Base-by-base conservation (phyloP, 495 filamentous ascomycete species). In the Aspergillus steynii region DNA sequence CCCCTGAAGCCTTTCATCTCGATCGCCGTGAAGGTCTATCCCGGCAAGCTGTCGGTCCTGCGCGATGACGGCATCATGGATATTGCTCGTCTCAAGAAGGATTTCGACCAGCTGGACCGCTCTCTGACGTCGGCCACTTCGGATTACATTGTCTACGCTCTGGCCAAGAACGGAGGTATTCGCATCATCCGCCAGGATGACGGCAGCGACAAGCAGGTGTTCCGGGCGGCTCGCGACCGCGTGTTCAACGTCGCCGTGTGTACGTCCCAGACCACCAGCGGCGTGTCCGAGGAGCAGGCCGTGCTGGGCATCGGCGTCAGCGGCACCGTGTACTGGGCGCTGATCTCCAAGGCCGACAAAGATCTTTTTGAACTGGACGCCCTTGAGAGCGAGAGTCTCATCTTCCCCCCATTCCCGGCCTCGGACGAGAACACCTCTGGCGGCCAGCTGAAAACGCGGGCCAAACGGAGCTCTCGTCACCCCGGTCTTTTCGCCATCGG, bases 31-130 rank as follows among this genome's bases (percentile, higher is more conserved):
- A 71, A 77, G 61, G 51, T 75, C 29, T 50, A 70, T 47, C n/a
- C 70, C 58, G 69, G 74, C 61, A 71, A 74, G 59, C 65, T 77
- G 75, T 71, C 80, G n/a, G 70, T 78, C 12, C 85, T 89, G 69
- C 85, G 84, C 25, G 85, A 89, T 54, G 89, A 93, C 65, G 78
- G 84, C 5, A 83, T 96, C 54, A 88, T 95, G 73, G 88, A 93
- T 63, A 93, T 99, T 73, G 93, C 94, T 46, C 86, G 91, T 47
- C 82, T 97, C 56, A 96, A 96, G 80, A 97, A 98, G 75, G 90
- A 95, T 6, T 98, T 98, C 65, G 96, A 99, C 73, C 96, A 98
- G 73, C 85, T 96, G 53, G 96, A 99, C 70, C 90, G 96, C 55
- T 95, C 91, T 53, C 80, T 99, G 50, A 92, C 92, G 32, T 87